Percentiles rank a stretch among this genome's conserved stretches.
Evolutionary conservation across 495 filamentous ascomycete genomes (phyloP).

Genomic region (Trichocladium antarcticum): DNA sequence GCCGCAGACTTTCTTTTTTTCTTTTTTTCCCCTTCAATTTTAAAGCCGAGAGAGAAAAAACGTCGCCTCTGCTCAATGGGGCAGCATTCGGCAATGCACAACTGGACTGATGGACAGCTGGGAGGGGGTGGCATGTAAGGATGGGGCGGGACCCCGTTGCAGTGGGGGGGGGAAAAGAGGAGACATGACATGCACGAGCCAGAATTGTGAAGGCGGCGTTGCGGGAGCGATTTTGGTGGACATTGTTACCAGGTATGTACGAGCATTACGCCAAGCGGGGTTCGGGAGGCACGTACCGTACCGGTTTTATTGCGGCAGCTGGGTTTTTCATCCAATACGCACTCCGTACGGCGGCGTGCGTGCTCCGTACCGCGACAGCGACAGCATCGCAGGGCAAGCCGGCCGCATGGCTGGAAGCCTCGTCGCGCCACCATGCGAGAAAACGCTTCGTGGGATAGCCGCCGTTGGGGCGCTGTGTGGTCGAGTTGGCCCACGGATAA

Average conservation of each 20-base stretch:
- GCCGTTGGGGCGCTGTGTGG: constrained; percentile 9
- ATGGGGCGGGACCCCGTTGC: neutral
- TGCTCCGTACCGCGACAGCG: too few relatives aligned
- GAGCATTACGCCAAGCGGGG: too few relatives aligned
- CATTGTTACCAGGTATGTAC: too few relatives aligned
- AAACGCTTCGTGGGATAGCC: constrained; percentile 9
- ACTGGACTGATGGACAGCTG: too few relatives aligned
- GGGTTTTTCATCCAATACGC: too few relatives aligned
- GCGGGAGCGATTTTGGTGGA: neutral
- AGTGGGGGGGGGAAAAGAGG: neutral
- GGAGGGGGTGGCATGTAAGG: too few relatives aligned
- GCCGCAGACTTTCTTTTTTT: too few relatives aligned
- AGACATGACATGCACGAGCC: neutral
- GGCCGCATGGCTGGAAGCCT: too few relatives aligned
- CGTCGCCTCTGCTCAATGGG: neutral
- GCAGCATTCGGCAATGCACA: neutral
- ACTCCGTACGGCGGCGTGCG: too few relatives aligned
- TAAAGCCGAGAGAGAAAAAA: neutral
- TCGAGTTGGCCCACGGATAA: neutral
- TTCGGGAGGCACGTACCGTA: too few relatives aligned
- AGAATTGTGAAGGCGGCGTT: constrained; percentile 2
- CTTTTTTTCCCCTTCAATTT: neutral
- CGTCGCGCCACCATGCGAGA: constrained; percentile 3
- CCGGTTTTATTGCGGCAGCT: too few relatives aligned
- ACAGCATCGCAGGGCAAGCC: too few relatives aligned